Base-by-base conservation (phyloP, 2,329 filamentous ascomycete genomes). In the Diaporthe eres region DNA sequence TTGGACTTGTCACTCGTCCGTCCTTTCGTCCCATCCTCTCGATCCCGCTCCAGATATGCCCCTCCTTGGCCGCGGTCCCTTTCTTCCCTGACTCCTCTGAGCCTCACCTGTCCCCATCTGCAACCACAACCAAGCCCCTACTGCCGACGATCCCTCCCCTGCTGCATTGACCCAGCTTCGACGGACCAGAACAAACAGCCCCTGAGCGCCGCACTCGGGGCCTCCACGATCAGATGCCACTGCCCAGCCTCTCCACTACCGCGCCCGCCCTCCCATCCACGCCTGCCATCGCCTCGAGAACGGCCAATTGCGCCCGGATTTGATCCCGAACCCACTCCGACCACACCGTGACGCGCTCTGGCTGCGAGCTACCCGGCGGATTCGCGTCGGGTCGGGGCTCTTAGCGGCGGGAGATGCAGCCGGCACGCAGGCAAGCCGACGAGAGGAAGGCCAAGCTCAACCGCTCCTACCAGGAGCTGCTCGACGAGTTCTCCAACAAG, bases 381-480 rank as follows among this genome's bases (percentile, higher is more conserved):
- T 10, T 58, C 71, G 71, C 71, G 71, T 74, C 61, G 74, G 74
- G 74, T 67, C 42, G 71, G 72, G 71, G 42, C 44, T 55, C 28
- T n/a, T 61, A 47, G 51, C n/a, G 49, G 51, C 25, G 37, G 75
- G 74, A 72, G 57, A 77, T 77, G 75, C 75, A 75, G 74, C 49
- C 73, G 74, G 63, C 70, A 47, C 74, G 73, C n/a, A 74, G 75
- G 28, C 68, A 51, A 37, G 71, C 53, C 68, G 55, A 61, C 42
- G 75, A 77, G 73, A 71, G 57, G 42, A 77, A 77, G 75, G 55
- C 73, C 47, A 77, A 98, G 96, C 96, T 99, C 88, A 95, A 96
- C 84, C 94, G 93, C 85, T 98, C 97, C 80, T 99, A 99, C 87
- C 94, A 98, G 88, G 94, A 98, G 87, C 91, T 99, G 81, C 92